Conservation (phyloP, 2,329 filamentous ascomycete species). For the Chaetothyriales sp. region DNA sequence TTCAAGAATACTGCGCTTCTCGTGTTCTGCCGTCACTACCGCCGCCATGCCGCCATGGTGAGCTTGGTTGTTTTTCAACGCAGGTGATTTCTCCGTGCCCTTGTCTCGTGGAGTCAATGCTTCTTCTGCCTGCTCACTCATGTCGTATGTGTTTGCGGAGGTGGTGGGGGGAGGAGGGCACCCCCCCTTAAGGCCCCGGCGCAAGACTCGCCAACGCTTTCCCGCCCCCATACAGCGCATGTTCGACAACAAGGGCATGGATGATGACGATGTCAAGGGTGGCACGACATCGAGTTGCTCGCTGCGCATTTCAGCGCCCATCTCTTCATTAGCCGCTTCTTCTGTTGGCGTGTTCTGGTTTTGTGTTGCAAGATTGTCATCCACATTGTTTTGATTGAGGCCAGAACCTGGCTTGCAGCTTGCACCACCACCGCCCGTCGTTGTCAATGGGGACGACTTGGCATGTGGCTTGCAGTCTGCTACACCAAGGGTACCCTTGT, state of each 20-base stretch:
- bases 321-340: neutral
- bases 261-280: neutral
- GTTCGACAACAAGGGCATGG: neutral
- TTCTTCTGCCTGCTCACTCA: neutral
- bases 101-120: neutral
- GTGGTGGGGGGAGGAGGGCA: neutral
- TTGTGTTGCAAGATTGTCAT: neutral
- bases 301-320: neutral
- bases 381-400: neutral
- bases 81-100: neutral
- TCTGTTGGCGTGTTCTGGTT: neutral
- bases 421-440: too few relatives aligned
- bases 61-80: neutral
- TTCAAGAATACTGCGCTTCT: neutral
- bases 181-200: too few relatives aligned
- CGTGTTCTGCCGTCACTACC: neutral
- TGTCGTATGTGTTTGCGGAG: neutral
- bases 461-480: neutral
- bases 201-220: neutral
- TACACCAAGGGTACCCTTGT: neutral
- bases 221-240: neutral
- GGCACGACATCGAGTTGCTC: neutral
- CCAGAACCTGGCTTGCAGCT: neutral
- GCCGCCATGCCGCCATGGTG: neutral
- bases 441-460: neutral